These are phyloP conservation scores for Termitomyces sp. DNA, from an alignment of 768 basidiomycete genomes.

Conservation along the genomic window DNA sequence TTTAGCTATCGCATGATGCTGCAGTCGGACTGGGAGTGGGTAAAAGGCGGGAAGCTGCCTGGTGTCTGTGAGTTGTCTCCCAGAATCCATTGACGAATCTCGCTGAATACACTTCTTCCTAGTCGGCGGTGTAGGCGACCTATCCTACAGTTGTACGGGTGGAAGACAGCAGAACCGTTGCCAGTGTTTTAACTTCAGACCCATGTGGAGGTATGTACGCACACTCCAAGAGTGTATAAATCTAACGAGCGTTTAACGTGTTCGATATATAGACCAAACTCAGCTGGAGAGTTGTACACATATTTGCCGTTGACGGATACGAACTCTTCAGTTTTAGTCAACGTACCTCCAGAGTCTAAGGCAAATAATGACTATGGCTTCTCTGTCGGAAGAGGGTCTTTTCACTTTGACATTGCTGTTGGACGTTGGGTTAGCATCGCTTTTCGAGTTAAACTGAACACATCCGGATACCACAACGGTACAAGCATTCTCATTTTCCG, in stretches of 20 bases:
- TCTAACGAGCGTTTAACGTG: not conserved
- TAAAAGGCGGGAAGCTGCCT: constrained; percentile 75
- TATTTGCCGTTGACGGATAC: constrained; percentile 54
- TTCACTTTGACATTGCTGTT: constrained; percentile 47
- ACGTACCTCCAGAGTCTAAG: constrained; percentile 46
- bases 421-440: constrained; percentile 61
- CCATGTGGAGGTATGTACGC: constrained; percentile 69
- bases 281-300: constrained; percentile 63
- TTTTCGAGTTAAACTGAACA: constrained; percentile 69
- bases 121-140: constrained; percentile 57
- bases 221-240: no score
- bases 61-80: constrained; percentile 52
- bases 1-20: constrained; percentile 70
- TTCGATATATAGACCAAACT: constrained; percentile 22
- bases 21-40: constrained; percentile 59
- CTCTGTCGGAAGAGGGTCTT: constrained; percentile 66
- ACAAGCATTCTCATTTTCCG: constrained; percentile 8
- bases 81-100: not conserved
- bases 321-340: constrained; percentile 40
- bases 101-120: not conserved
- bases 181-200: constrained; percentile 63
- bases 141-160: constrained; percentile 65
- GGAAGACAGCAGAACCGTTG: constrained; percentile 61
- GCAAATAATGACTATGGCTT: constrained; percentile 59
- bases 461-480: constrained; percentile 58